Evolutionary conservation across 495 filamentous ascomycete species (phyloP).

Genomic region (Penicillium pulvis): DNA sequence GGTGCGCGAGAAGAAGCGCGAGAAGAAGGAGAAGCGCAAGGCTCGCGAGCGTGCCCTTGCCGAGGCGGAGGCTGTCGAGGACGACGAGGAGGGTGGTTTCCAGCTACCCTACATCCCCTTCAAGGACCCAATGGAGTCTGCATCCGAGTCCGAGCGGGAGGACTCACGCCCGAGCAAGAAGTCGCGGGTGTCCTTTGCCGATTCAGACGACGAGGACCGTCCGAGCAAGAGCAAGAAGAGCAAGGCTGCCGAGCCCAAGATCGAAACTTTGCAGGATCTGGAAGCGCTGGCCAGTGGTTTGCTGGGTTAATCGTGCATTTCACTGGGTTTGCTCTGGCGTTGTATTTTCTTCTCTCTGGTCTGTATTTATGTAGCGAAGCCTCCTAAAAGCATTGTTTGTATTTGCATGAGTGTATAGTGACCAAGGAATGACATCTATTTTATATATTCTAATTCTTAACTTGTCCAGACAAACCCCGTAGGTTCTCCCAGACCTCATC

Average conservation of each 20-base stretch:
- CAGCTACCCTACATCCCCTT: constrained; percentile 41
- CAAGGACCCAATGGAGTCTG: constrained; percentile 32
- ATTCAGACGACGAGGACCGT: constrained; percentile 43
- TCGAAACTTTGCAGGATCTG: constrained; percentile 85
- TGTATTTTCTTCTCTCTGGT: constrained; percentile 10
- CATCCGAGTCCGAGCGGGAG: constrained; percentile 30
- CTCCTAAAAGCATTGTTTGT: constrained; percentile 4
- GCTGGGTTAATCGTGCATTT: constrained; percentile 51
- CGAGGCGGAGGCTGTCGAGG: constrained; percentile 43
- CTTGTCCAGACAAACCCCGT: neutral
- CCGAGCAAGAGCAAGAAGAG: constrained; percentile 47
- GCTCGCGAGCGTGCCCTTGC: constrained; percentile 63
- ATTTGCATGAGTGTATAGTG: neutral
- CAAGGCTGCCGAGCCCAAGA: constrained; percentile 57
- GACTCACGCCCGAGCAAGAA: constrained; percentile 44
- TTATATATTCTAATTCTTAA: neutral
- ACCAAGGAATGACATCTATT: constrained; percentile 1
- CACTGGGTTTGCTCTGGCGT: constrained; percentile 15
- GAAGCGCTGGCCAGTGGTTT: constrained; percentile 85
- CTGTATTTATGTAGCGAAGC: constrained; percentile 1
- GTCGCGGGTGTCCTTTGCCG: constrained; percentile 40
- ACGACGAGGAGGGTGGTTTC: constrained; percentile 41
- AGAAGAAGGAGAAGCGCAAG: constrained; percentile 87
- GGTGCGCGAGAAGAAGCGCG: constrained; percentile 75
- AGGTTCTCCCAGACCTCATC: neutral